Conservation (phyloP, 2,329 filamentous ascomycete genomes). For the Acrodontium crateriforme region DNA sequence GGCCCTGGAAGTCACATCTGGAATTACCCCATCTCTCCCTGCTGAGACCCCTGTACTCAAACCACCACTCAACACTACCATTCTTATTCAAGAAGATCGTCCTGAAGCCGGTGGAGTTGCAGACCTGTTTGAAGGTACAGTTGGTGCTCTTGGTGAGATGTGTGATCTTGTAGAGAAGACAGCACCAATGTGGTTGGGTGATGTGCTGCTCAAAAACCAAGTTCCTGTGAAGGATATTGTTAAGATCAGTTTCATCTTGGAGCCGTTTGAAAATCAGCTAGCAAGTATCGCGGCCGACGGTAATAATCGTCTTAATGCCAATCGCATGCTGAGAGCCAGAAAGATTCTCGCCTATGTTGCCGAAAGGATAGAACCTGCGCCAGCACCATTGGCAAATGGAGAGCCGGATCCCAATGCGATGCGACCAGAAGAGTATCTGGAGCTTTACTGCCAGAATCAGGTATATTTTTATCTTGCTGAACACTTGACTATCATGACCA, state of each 20-base stretch:
- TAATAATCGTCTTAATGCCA: slow-evolving; percentile 87
- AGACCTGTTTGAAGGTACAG: slow-evolving; percentile 82
- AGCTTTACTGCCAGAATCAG: slow-evolving; percentile 87
- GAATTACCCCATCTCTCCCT: slow-evolving; percentile 54
- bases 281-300: slow-evolving; percentile 64
- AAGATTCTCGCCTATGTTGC: slow-evolving; percentile 90
- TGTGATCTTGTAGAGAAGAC: slow-evolving; percentile 73
- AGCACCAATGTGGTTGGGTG: slow-evolving; percentile 83
- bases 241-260: slow-evolving; percentile 88
- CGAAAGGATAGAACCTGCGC: slow-evolving; percentile 68
- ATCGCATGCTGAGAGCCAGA: slow-evolving; percentile 87
- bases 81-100: slow-evolving; percentile 52
- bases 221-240: slow-evolving; percentile 79
- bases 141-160: slow-evolving; percentile 62
- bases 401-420: slow-evolving; percentile 41
- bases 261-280: slow-evolving; percentile 57
- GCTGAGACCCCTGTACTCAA: slow-evolving; percentile 66
- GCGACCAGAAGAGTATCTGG: slow-evolving; percentile 82
- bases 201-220: slow-evolving; percentile 69
- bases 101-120: slow-evolving; percentile 52
- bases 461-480: slow-evolving; percentile 36
- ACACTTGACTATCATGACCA: slow-evolving; percentile 9
- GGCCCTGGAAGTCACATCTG: slow-evolving; percentile 40
- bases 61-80: slow-evolving; percentile 48
- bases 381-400: slow-evolving; percentile 18